Evolutionary conservation across 495 filamentous ascomycete species (phyloP).

Genomic region (Lasiosphaeria miniovina): DNA sequence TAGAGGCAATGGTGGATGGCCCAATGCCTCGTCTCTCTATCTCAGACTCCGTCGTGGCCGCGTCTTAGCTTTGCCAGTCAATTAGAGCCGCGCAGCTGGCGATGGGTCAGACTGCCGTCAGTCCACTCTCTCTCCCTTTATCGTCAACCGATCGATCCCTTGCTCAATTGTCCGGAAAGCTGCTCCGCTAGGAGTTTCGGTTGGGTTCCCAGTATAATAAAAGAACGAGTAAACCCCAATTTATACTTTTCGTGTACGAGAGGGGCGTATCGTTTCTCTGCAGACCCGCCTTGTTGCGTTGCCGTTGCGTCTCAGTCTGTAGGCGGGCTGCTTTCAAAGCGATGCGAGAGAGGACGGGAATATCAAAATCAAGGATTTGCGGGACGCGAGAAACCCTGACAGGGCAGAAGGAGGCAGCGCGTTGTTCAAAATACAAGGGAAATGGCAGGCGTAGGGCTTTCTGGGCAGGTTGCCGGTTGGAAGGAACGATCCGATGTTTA

Average conservation of each 20-base stretch:
- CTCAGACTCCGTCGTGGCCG: conserved; percentile 19
- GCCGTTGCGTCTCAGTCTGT: not conserved
- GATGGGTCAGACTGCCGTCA: conserved; percentile 1
- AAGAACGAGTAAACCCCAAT: no score
- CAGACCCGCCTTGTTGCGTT: conserved; percentile 13
- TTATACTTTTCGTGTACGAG: no score
- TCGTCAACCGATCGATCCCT: conserved; percentile 1
- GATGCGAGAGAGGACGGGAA: not conserved
- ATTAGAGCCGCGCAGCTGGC: conserved; percentile 20
- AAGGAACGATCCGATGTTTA: conserved; percentile 15
- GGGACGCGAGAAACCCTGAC: not conserved
- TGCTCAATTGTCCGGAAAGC: conserved; percentile 7
- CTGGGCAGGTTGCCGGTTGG: conserved; percentile 4
- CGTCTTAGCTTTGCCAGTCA: conserved; percentile 19
- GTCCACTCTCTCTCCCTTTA: conserved; percentile 1
- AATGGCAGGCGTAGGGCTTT: conserved; percentile 1
- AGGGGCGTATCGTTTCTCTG: conserved; percentile 4
- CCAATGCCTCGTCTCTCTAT: conserved; percentile 15
- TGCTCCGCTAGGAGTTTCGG: not conserved
- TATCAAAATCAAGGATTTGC: conserved; percentile 8
- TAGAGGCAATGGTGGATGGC: conserved; percentile 4
- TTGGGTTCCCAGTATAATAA: no score
- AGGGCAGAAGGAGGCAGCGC: not conserved
- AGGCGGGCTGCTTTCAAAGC: not conserved
- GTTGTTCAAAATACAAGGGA: not conserved